Base-by-base conservation (phyloP, 2,329 filamentous ascomycete species). In the Zopfia rhizophila region DNA sequence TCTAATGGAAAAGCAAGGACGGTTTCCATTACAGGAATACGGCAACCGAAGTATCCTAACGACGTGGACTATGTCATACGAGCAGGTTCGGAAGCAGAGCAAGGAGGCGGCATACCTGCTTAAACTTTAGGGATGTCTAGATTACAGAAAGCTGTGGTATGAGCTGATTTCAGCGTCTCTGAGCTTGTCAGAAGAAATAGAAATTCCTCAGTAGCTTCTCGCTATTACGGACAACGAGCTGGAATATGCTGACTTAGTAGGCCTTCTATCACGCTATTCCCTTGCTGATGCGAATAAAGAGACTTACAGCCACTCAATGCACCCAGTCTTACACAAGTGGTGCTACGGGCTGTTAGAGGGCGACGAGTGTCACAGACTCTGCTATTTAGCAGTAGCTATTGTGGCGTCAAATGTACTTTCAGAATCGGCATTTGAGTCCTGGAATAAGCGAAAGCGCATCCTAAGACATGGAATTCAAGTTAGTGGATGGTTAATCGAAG, bases 1-100 rank as follows among this genome's bases (percentile, higher is more conserved):
- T 79, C 45, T 45, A 18, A 48, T 47, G 25, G 52, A 74, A 11
- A 63, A 71, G 3, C 32, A 58, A 41, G 54, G 19, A 10, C 68
- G 50, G 25, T 65, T 62, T 13, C 11, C 48, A 27, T 44, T 72
- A 0, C 22, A 31, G 10, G 50, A 54, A 11, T 72, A 72, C 27
- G 58, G 69, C 44, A 28, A 51, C 11, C 29, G 33, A 27, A 52
- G 22, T 18, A 19, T 63, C 14, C 37, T 54, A n/a, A 52, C 51
- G 6, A 59, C 53, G n/a, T 62, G 57, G 56, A 48, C 38, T 10
- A 46, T 63, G 7, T 58, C 57, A 3, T 56, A 58, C 25, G 47
- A 62, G 8, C 53, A 55, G 16, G 44, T 62, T 1, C 13, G 32
- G 10, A 39, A 18, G 7, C 27, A 48, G 17, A 53, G 45, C 21